These are phyloP conservation scores for Diospyros lotus DNA, from an alignment of 148 eudicot species.

Conservation along the genomic window DNA sequence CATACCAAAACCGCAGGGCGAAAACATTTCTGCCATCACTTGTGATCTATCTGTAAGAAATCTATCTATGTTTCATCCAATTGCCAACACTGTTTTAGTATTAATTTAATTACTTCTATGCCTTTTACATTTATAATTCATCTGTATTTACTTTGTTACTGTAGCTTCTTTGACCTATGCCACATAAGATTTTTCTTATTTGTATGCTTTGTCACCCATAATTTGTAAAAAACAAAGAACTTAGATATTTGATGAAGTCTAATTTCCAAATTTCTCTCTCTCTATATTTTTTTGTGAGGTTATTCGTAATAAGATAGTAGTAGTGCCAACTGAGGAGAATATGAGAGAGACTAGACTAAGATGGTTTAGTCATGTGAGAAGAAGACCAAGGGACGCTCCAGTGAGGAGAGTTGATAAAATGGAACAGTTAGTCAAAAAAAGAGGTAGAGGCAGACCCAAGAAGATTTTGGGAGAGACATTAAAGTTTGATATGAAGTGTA, in stretches of 20 bases:
- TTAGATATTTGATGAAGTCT: background rate
- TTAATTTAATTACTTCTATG: background rate
- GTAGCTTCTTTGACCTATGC: background rate
- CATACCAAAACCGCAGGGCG: slow-evolving; percentile 96
- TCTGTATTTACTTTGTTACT: background rate
- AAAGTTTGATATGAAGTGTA: too few relatives aligned
- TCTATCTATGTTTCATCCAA: background rate
- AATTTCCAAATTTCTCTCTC: background rate
- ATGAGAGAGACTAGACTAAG: too few relatives aligned
- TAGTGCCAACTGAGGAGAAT: too few relatives aligned
- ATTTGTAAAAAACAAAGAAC: background rate
- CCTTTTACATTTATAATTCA: background rate
- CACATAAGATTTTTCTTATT: background rate
- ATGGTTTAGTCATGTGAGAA: too few relatives aligned
- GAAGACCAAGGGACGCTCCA: too few relatives aligned
- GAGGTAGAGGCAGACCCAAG: too few relatives aligned
- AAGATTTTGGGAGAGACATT: too few relatives aligned
- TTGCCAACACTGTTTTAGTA: background rate
- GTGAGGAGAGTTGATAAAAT: too few relatives aligned
- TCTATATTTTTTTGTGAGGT: background rate
- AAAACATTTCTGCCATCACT: slow-evolving; percentile 82
- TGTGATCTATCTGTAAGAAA: slow-evolving; percentile 91
- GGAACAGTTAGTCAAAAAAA: too few relatives aligned
- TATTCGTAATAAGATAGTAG: background rate
- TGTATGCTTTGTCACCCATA: background rate